Conservation (phyloP, 2,329 filamentous ascomycete species). For the Penicillium verrucosum region DNA sequence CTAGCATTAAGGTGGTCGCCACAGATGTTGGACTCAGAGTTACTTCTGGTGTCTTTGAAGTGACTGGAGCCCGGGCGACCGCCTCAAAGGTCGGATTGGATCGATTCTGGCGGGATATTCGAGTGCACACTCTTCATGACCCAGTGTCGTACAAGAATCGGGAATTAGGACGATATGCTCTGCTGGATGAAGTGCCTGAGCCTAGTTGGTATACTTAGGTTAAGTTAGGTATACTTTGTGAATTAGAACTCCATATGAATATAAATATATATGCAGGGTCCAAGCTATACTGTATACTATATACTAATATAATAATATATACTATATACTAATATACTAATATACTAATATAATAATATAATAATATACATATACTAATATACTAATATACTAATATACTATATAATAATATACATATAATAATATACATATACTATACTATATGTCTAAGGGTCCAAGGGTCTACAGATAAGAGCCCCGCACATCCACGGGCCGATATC, state of each 20-base stretch:
- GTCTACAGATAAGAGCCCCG: background rate
- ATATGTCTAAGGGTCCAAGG: no score
- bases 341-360: no score
- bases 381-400: no score
- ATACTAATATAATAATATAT: no score
- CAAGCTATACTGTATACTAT: background rate
- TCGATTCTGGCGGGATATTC: conserved; percentile 64
- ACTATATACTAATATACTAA: no score
- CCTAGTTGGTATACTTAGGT: conserved; percentile 58
- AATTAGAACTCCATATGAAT: background rate
- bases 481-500: conserved; percentile 7
- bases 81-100: conserved; percentile 59
- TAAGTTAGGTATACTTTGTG: no score
- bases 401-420: no score
- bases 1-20: conserved; percentile 60
- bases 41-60: conserved; percentile 62
- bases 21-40: conserved; percentile 60
- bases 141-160: conserved; percentile 65
- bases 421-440: no score
- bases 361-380: background rate
- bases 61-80: conserved; percentile 59
- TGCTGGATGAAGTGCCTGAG: conserved; percentile 57
- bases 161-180: conserved; percentile 57
- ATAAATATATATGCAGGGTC: background rate
- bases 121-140: conserved; percentile 65